Percentiles rank a stretch among this genome's conserved stretches.
Evolutionary conservation across 768 basidiomycete genomes (phyloP).

Genomic region (Panaeolus papilionaceus): DNA sequence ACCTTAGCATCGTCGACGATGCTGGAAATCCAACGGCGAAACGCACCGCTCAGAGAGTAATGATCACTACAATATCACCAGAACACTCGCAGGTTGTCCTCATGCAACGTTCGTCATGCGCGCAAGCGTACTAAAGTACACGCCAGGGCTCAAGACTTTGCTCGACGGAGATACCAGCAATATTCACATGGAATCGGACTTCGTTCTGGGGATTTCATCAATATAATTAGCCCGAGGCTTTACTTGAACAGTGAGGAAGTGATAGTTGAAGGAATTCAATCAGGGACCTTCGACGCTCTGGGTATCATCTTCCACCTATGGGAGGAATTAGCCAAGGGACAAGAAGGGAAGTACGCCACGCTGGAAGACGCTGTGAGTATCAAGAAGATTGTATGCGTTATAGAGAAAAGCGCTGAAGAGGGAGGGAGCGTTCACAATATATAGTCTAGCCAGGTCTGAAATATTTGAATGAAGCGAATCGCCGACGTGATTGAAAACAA

Average conservation of each 20-base stretch:
- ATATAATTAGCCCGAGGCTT: constrained; percentile 32
- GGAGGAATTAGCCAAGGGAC: constrained; percentile 18
- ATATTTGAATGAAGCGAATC: too few species aligned
- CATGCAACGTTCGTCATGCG: constrained; percentile 34
- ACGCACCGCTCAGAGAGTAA: too few species aligned
- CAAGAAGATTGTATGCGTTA: constrained; percentile 18
- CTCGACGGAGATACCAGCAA: constrained; percentile 40
- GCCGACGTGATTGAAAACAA: too few species aligned
- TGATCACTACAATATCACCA: constrained; percentile 37
- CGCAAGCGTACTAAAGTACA: constrained; percentile 25
- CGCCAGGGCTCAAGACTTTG: constrained; percentile 32
- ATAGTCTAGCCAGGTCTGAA: too few species aligned
- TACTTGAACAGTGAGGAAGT: constrained; percentile 39
- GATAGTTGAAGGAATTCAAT: constrained; percentile 20
- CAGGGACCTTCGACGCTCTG: constrained; percentile 11
- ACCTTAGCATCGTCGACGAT: too few species aligned
- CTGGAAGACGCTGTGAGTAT: constrained; percentile 21
- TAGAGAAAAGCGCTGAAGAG: constrained; percentile 21
- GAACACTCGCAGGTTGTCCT: constrained; percentile 36
- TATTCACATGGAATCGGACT: constrained; percentile 31
- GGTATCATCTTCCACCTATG: background rate
- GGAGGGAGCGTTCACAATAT: background rate
- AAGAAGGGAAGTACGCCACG: constrained; percentile 15
- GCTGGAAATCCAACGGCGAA: too few species aligned
- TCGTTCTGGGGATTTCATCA: constrained; percentile 21